Base-by-base conservation (phyloP, 805 yeast genomes). In the Candida insectorum region DNA sequence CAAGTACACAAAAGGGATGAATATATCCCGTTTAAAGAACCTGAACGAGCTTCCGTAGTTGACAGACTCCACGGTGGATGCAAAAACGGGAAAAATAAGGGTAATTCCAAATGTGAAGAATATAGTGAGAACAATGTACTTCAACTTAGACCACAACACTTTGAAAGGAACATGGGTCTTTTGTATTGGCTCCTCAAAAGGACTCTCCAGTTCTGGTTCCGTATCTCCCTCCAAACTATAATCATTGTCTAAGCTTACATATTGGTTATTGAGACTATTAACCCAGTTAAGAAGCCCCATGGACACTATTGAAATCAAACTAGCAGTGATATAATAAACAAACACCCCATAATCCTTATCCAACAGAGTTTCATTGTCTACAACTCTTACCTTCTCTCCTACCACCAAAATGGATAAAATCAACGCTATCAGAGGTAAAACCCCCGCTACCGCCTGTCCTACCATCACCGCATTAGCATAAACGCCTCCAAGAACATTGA, bases 381-480 rank as follows among this genome's bases (percentile, higher is more conserved):
- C n/a, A n/a, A n/a, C n/a, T 34, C 53, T 41, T 18, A 54, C 43
- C n/a, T 45, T 47, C 4, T 60, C 66, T 6, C 68, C 73, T 9
- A 62, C 60, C 4, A 62, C 28, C 32, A 74, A 48, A 16, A 76
- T 77, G 8, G 83, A 74, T 8, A 72, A 39, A 40, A 79, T 80
- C 45, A 77, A 72, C 10, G 83, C 79, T 13, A 84, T 52, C 0
- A 96, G 79, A 2, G 98, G 97, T 22, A 91, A 62, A 0, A 93
- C 95, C 2, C 98, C 98, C 0, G 97, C 87, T 12, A 91, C 64
- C 0, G 95, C 96, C 56, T 91, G 96, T 2, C 98, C 98, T 3
- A 89, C 89, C 83, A 93, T 85, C 2, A 83, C 83, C 0, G 85
- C 94, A 50, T 93, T 96, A 8, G 95, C 89, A 52, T 75, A 85